phyloP scores from a whole-genome alignment of 805 yeast genomes.

The Kazachstania bromeliacearum region DNA sequence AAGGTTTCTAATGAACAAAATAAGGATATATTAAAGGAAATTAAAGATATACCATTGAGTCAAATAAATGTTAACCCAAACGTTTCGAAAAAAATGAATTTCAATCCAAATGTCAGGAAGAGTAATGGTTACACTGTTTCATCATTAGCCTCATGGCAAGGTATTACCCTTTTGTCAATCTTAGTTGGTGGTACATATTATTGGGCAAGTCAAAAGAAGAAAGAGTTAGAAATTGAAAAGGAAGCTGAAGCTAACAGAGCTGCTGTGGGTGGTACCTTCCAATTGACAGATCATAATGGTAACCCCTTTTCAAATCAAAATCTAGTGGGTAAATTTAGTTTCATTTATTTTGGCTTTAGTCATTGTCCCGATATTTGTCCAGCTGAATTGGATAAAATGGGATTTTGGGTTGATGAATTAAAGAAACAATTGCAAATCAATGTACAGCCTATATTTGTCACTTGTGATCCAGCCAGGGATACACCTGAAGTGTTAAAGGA shows the following conservation, averaged over 20 bases:
- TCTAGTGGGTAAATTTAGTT: constrained; percentile 65
- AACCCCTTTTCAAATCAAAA: constrained; percentile 66
- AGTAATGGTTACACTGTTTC: constrained; percentile 1
- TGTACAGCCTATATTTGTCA: constrained; percentile 79
- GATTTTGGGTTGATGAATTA: constrained; percentile 50
- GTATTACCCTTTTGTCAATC: constrained; percentile 47
- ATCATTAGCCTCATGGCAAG: constrained; percentile 77
- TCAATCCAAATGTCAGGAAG: background rate
- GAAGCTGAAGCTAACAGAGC: constrained; percentile 86
- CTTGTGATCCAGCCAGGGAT: constrained; percentile 96
- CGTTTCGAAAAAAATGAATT: background rate
- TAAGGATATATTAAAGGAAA: constrained; percentile 2
- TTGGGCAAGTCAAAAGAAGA: constrained; percentile 65
- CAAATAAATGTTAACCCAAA: constrained; percentile 4
- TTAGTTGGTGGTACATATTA: constrained; percentile 64
- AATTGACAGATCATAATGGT: constrained; percentile 60
- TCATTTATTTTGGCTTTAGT: constrained; percentile 88
- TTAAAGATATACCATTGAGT: constrained; percentile 3
- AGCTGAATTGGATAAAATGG: constrained; percentile 87
- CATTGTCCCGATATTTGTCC: constrained; percentile 98
- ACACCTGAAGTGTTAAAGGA: constrained; percentile 72
- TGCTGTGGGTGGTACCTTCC: constrained; percentile 69
- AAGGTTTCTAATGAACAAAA: background rate
- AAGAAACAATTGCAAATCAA: constrained; percentile 42
- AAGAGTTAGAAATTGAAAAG: constrained; percentile 58